These are phyloP conservation scores for Acanthamoeba polyphaga DNA, from an alignment of 208 protist species.

Conservation along the genomic window DNA sequence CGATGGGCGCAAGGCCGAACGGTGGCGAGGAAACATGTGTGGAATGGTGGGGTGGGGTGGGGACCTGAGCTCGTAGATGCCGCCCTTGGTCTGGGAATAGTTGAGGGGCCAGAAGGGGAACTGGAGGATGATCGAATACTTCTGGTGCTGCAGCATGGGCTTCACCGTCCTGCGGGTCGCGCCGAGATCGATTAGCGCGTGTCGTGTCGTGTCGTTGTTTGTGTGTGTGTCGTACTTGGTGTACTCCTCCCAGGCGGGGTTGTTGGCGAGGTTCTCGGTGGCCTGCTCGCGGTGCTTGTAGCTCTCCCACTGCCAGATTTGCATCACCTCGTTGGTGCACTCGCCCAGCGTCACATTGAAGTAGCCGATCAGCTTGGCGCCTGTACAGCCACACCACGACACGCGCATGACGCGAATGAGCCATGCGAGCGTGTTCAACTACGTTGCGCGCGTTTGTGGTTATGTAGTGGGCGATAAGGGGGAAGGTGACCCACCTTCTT, in stretches of 20 bases:
- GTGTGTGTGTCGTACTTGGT: not conserved
- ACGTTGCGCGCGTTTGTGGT: no score
- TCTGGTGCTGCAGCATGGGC: constrained; percentile 60
- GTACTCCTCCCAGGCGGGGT: constrained; percentile 41
- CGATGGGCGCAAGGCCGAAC: not conserved
- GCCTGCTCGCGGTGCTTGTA: constrained; percentile 55
- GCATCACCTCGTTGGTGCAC: constrained; percentile 36
- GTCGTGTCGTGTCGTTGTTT: no score
- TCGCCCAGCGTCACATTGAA: constrained; percentile 33
- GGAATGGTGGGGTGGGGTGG: no score
- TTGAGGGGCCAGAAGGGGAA: constrained; percentile 61
- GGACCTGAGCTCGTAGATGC: constrained; percentile 69
- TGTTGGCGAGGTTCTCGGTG: constrained; percentile 26
- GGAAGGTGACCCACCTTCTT: not conserved
- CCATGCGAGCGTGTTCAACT: not conserved
- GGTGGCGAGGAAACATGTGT: not conserved
- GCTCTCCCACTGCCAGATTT: constrained; percentile 62
- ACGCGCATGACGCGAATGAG: not conserved
- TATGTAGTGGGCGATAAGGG: no score
- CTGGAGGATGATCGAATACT: constrained; percentile 52
- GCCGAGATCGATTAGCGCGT: not conserved
- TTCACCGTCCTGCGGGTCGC: not conserved
- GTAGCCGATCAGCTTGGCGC: constrained; percentile 70
- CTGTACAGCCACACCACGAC: not conserved
- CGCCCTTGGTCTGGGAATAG: constrained; percentile 39